Conservation (phyloP, 805 yeast species). For the Brettanomyces custersianus region DNA sequence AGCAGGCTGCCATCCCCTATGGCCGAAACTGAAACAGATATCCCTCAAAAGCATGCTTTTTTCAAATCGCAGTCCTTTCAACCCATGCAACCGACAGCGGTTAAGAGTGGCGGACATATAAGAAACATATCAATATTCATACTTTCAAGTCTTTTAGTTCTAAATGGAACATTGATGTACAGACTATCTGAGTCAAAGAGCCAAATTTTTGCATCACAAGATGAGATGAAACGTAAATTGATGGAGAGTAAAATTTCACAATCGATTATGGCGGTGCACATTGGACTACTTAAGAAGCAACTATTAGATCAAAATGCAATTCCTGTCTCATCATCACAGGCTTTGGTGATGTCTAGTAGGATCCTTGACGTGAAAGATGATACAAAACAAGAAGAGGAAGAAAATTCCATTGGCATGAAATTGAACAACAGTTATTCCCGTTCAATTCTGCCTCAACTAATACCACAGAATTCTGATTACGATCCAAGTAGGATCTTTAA, state of each 20-base stretch:
- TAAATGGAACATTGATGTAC: neutral
- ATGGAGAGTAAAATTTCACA: constrained; percentile 15
- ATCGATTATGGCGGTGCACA: constrained; percentile 16
- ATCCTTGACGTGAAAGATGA: constrained; percentile 5
- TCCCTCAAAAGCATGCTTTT: too few species aligned
- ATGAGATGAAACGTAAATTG: constrained; percentile 9
- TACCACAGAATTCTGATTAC: constrained; percentile 16
- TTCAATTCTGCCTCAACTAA: constrained; percentile 7
- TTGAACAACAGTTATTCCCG: too few species aligned
- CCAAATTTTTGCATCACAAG: constrained; percentile 4
- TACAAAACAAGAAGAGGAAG: too few species aligned
- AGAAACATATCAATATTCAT: neutral
- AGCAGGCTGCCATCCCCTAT: constrained; percentile 4
- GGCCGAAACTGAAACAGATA: neutral
- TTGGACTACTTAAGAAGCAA: constrained; percentile 13
- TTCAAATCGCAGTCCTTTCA: too few species aligned
- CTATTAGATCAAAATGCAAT: constrained; percentile 9
- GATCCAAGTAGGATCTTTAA: constrained; percentile 6
- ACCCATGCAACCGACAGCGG: too few species aligned
- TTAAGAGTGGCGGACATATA: too few species aligned
- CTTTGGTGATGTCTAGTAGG: constrained; percentile 8
- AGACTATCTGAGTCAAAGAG: constrained; percentile 1
- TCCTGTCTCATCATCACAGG: constrained; percentile 10
- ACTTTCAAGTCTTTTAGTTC: neutral
- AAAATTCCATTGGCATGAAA: too few species aligned